Evolutionary conservation across 108 stramenopile species (phyloP), one percentile per base, ranked within the genome.

Genomic region (Cyclotella sp.): DNA sequence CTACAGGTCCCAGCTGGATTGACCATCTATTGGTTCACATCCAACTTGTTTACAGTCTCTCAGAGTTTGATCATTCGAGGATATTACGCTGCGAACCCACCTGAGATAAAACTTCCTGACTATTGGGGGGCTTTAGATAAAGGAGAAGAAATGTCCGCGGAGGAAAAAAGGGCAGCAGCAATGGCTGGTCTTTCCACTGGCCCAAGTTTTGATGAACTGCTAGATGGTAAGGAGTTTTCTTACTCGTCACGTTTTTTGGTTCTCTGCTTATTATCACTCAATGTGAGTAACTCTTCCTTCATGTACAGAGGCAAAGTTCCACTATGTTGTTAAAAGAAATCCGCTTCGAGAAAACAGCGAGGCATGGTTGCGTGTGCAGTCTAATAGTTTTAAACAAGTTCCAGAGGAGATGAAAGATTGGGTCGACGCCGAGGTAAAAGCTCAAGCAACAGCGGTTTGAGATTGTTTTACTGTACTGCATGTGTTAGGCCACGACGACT

Each of bases 1-100:
- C 82, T 97, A 27, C 97, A 96, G 81, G 98, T 98, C 16, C 98
- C 98, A 62, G 94, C 98, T n/a, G 98, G 95, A 10, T 78, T 98
- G 60, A 96, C 96, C 13, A 89, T 98, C 49, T 98, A 98, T 78
- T 98, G 98, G 98, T 92, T 97, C 74, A 93, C 93, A 14, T 90
- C 93, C 61, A 98, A 97, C 84, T 53, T 93, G 43, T 91, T 95
- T 67, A 90, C 96, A 16, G 85, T 97, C 63, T 81, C 88, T n/a
- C 88, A 93, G 46, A 86, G 93, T 62, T 73, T 91, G 42, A 77
- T 65, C 14, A 89, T 92, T 43, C 82, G 88, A 42, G 84, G 85
- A 54, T 96, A 93, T 82, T 93, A 91, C 79, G 81, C 86, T 49
- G 82, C 87, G 7, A 93, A 96, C 78, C 95, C 95, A 34, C 92